Evolutionary conservation across 495 filamentous ascomycete genomes (phyloP), one percentile per base, ranked within the genome.

Genomic region (Penicillium manginii): DNA sequence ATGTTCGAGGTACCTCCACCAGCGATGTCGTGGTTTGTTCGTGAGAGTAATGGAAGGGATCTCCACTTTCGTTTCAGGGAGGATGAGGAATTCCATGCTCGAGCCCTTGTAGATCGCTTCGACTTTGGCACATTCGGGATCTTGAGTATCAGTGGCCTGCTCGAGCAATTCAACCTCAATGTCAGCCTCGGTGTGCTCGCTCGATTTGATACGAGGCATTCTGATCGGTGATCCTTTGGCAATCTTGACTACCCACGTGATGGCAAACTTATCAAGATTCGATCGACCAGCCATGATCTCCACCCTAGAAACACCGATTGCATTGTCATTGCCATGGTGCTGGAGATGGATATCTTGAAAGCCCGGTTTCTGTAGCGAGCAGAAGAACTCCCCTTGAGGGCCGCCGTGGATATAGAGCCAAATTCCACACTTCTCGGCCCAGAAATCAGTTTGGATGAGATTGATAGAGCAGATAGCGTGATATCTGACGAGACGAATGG

Each of bases 351-450:
- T 66, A 9, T 51, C 58, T 6, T 67, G 61, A 17, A 71, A 26
- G 5, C 45, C 32, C 4, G 57, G 37, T 0, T 61, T 19, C 1
- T 59, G 57, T 4, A 76, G 37, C 14, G 65, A 50, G 52, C 57
- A 65, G 5, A 22, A 49, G 39, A 64, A 77, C 12, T 59, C 58
- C 6, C 70, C 72, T 0, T 71, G 64, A 17, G 76, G 76, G 0
- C 73, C 76, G 12, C 74, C 74, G 31, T 73, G 57, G 6, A 78
- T 22, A 46, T 66, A 57, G 17, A 78, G 49, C 12, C 32, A 42
- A 22, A 77, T 62, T 11, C 64, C 66, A 31, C 74, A 77, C 35
- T 60, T 66, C 19, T 78, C 69, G 11, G 72, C 59, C 63, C 67
- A 75, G 46, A 78, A 69, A 40, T 60, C 64, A 39, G 66, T 68